phyloP scores from a whole-genome alignment of 768 basidiomycete species.

The Albatrellus ellisii region DNA sequence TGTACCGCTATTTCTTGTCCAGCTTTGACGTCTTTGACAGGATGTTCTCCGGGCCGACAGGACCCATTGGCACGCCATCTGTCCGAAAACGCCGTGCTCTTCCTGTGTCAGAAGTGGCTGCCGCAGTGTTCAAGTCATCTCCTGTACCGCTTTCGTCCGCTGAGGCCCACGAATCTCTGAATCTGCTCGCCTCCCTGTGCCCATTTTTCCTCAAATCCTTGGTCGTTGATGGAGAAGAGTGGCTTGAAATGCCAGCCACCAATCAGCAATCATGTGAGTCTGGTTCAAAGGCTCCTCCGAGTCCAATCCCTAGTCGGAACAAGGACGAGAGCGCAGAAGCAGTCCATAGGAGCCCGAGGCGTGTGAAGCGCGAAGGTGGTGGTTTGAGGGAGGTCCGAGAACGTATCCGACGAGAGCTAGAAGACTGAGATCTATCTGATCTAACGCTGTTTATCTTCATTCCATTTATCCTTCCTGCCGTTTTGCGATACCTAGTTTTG shows the following conservation, averaged over 20 bases:
- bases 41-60: constrained; percentile 58
- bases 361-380: constrained; percentile 57
- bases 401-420: constrained; percentile 68
- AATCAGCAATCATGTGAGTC: constrained; percentile 10
- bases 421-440: constrained; percentile 33
- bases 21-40: constrained; percentile 20
- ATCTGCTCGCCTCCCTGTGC: constrained; percentile 52
- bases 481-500: constrained; percentile 14
- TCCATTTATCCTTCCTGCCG: constrained; percentile 2
- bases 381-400: constrained; percentile 72
- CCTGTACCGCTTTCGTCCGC: constrained; percentile 67
- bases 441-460: constrained; percentile 1
- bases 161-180: constrained; percentile 66
- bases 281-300: constrained; percentile 24
- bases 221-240: constrained; percentile 42
- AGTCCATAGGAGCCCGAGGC: constrained; percentile 56
- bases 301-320: constrained; percentile 32
- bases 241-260: constrained; percentile 46
- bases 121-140: constrained; percentile 68
- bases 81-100: constrained; percentile 60
- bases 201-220: constrained; percentile 70
- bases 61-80: constrained; percentile 37
- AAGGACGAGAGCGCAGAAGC: constrained; percentile 48
- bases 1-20: neutral
- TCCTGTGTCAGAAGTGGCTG: constrained; percentile 49